Conservation (phyloP, 768 basidiomycete species). For the Naganishia antarctica region DNA sequence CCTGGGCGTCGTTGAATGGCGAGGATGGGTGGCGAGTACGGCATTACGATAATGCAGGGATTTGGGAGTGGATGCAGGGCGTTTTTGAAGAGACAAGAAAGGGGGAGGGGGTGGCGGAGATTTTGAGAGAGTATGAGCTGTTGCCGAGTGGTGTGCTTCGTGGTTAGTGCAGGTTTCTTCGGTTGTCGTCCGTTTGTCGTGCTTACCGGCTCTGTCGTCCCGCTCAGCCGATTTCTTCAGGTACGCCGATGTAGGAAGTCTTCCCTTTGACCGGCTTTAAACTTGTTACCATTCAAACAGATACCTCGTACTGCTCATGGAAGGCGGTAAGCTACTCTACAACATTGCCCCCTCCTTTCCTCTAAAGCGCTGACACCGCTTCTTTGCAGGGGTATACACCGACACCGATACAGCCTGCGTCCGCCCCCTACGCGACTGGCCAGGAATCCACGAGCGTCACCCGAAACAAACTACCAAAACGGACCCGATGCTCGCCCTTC, state of each 20-base stretch:
- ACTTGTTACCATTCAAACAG: constrained; percentile 6
- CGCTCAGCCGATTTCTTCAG: constrained; percentile 19
- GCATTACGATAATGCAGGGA: constrained; percentile 30
- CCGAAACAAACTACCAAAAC: background rate
- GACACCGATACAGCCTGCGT: constrained; percentile 39
- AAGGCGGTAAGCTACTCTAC: constrained; percentile 28
- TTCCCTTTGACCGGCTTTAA: background rate
- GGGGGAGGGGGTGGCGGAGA: constrained; percentile 4
- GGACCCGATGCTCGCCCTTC: background rate
- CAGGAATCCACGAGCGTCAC: constrained; percentile 9
- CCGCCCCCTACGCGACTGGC: constrained; percentile 33
- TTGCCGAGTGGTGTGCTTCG: constrained; percentile 24
- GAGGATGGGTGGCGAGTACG: constrained; percentile 27
- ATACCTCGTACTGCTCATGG: constrained; percentile 36
- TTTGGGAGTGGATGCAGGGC: constrained; percentile 29
- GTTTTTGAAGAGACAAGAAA: background rate
- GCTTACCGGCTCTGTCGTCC: background rate
- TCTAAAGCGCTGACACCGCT: background rate
- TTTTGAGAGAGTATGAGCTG: constrained; percentile 28
- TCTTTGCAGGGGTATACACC: constrained; percentile 32
- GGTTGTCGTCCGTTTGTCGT: background rate
- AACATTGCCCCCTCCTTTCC: background rate
- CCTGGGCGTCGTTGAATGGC: constrained; percentile 30
- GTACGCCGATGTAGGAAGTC: no score
- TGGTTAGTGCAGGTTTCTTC: constrained; percentile 22